Base-by-base conservation (phyloP, 2,329 filamentous ascomycete genomes). In the Corynespora cassiicola region DNA sequence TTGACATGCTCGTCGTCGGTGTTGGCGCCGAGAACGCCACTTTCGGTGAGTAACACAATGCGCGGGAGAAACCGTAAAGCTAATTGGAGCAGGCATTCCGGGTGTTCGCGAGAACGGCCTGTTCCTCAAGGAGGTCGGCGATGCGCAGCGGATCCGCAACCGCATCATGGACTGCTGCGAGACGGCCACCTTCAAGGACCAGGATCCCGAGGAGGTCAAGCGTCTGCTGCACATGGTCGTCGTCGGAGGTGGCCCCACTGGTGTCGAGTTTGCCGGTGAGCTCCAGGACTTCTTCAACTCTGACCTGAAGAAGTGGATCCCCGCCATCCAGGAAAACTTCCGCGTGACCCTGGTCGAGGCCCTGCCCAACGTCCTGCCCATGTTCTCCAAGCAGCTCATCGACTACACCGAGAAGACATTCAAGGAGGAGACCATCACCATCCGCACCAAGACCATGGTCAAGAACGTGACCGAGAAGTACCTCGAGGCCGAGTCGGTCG, bases 121-220 rank as follows among this genome's bases (percentile, higher is more conserved):
- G 77, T 99, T 99, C 82, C 75, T 99, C 68, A 99, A 99, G 81
- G 95, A 99, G 76, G 96, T 99, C 65, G 84, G 81, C 53, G 95
- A 99, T 70, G 94, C 94, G 41, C 94, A 99, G 75, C 82, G 84
- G 65, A 99, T 99, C 68, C 90, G 94, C 66, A 96, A 92, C 80
- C 90, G 90, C 74, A 96, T 99, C 73, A 99, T 99, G 94, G 94
- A 99, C 76, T 99, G 94, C 70, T 91, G 96, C 58, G 94, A 99
- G 77, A 96, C 92, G 22, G 94, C 94, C 35, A 92, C 90, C 47
- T 96, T 99, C 86, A 97, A 97, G 82, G 92, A 90, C 66, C 94
- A 99, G 76, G 79, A 82, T 23, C 76, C 81, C 11, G 89, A 94
- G 54, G 95, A 99, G 75, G 78, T 95, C 66, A 86, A 95, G 76